These are phyloP conservation scores for Ascomycota sp. DNA, from an alignment of 2,329 filamentous ascomycete genomes.

Conservation along the genomic window DNA sequence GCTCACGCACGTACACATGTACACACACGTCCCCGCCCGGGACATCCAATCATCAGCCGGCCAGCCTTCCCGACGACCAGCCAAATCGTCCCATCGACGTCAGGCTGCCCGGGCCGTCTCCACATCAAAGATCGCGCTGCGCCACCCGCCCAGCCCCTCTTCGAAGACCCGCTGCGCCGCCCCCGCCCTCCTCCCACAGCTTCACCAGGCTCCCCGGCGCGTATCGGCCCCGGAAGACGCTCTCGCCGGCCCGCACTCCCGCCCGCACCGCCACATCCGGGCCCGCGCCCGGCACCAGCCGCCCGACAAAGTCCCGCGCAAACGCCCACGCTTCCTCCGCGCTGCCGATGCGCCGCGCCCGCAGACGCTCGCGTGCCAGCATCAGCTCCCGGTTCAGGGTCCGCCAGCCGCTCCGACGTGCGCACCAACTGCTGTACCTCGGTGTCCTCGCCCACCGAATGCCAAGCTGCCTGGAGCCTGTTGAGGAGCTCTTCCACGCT, in stretches of 20 bases:
- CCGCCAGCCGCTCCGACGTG: slow-evolving; percentile 45
- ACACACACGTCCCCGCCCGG: neutral
- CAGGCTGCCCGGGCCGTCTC: slow-evolving; percentile 10
- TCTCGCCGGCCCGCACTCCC: slow-evolving; percentile 38
- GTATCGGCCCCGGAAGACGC: slow-evolving; percentile 66
- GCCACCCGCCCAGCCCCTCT: slow-evolving; percentile 52
- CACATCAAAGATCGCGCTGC: slow-evolving; percentile 61
- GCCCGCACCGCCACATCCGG: slow-evolving; percentile 57
- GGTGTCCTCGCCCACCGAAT: slow-evolving; percentile 48
- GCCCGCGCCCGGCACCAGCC: slow-evolving; percentile 51
- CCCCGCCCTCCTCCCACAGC: slow-evolving; percentile 58
- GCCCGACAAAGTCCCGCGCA: slow-evolving; percentile 58
- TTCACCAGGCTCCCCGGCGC: slow-evolving; percentile 77
- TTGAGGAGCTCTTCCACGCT: slow-evolving; percentile 54
- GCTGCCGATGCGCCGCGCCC: slow-evolving; percentile 64
- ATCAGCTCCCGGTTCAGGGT: slow-evolving; percentile 65
- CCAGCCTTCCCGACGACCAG: no score
- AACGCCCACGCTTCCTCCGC: slow-evolving; percentile 68
- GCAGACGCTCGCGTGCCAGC: slow-evolving; percentile 67
- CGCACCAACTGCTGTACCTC: slow-evolving; percentile 50
- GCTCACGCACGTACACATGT: neutral
- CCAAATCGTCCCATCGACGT: neutral
- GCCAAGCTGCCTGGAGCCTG: slow-evolving; percentile 46
- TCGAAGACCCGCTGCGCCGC: slow-evolving; percentile 60
- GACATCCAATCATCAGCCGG: no score